phyloP scores from a whole-genome alignment of 1,284 basidiomycete species.

The Cerrena zonata region DNA sequence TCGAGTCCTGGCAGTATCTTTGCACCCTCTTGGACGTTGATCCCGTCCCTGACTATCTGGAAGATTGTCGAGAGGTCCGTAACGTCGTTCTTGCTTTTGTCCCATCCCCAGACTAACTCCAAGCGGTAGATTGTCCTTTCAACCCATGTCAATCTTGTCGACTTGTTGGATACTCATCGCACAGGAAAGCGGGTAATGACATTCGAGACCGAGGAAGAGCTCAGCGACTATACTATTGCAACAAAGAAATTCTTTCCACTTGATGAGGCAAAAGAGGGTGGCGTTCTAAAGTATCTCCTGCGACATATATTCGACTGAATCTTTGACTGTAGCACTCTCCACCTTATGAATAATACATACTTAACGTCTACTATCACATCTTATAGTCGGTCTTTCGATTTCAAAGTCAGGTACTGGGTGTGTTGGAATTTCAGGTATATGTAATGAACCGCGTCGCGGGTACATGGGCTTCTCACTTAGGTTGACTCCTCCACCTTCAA shows the following conservation, averaged over 20 bases:
- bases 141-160: slow-evolving; percentile 36
- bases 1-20: slow-evolving; percentile 29
- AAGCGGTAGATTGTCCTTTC: slow-evolving; percentile 19
- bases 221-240: slow-evolving; percentile 32
- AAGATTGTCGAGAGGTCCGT: slow-evolving; percentile 11
- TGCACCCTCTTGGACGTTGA: slow-evolving; percentile 20
- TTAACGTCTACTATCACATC: too few species aligned
- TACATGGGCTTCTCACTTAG: too few species aligned
- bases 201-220: slow-evolving; percentile 25
- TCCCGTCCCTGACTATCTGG: slow-evolving; percentile 13
- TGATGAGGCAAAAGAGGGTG: slow-evolving; percentile 33
- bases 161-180: slow-evolving; percentile 27
- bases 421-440: too few species aligned
- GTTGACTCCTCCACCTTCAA: too few species aligned
- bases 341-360: too few species aligned
- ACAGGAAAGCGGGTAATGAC: slow-evolving; percentile 12
- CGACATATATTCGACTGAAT: slow-evolving; percentile 12
- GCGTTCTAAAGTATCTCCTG: slow-evolving; percentile 26
- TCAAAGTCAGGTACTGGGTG: too few species aligned
- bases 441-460: too few species aligned
- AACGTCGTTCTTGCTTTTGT: too few species aligned
- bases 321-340: not conserved
- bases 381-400: too few species aligned
- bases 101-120: not conserved
- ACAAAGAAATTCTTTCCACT: slow-evolving; percentile 33